Percentiles rank a stretch among this genome's conserved stretches.
Evolutionary conservation across 2,329 filamentous ascomycete species (phyloP).

Genomic region (Botrytis fragariae): DNA sequence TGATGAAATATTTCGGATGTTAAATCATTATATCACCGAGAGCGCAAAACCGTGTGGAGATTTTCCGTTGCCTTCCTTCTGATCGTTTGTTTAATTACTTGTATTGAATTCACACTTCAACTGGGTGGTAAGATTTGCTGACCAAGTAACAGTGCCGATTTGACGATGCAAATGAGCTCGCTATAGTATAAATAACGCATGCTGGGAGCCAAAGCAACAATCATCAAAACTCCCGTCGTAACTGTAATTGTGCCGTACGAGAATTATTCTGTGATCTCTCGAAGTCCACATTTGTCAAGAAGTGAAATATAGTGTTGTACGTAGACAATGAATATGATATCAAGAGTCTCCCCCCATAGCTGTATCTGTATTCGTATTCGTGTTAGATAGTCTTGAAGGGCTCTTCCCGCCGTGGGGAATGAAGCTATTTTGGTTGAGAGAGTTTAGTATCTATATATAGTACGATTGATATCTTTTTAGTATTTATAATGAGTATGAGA

Average conservation of each 20-base stretch:
- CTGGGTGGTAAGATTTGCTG: background rate
- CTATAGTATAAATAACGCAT: background rate
- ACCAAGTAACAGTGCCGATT: background rate
- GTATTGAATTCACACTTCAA: background rate
- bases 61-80: conserved; percentile 99
- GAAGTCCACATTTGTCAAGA: background rate
- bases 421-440: background rate
- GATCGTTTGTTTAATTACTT: conserved; percentile 48
- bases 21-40: conserved; percentile 83
- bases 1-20: conserved; percentile 82
- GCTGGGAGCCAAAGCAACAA: background rate
- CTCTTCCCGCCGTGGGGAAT: background rate
- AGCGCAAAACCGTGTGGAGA: conserved; percentile 94
- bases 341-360: background rate
- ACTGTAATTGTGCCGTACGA: background rate
- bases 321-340: background rate
- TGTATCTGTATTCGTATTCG: background rate
- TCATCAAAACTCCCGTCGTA: too few relatives aligned
- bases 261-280: background rate
- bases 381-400: background rate
- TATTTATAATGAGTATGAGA: too few relatives aligned
- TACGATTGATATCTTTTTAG: too few relatives aligned
- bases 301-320: background rate
- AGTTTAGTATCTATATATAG: background rate
- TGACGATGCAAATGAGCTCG: background rate